These are phyloP conservation scores for Barnettozyma pratensis DNA, from an alignment of 805 yeast genomes.

Conservation along the genomic window DNA sequence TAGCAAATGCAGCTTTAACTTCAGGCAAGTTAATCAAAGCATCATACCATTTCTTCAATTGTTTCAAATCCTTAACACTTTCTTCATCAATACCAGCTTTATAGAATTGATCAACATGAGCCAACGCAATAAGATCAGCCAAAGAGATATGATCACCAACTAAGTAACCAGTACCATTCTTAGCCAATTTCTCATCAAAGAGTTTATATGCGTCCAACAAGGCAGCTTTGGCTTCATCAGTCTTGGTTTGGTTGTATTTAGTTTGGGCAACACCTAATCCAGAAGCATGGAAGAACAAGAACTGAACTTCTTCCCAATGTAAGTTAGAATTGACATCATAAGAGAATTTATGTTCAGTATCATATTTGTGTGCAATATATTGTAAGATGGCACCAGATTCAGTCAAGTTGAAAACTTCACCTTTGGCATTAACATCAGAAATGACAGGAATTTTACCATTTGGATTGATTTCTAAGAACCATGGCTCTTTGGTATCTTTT, in stretches of 20 bases:
- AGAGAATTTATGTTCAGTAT: slow-evolving; percentile 40
- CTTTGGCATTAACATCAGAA: slow-evolving; percentile 30
- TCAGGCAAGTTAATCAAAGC: slow-evolving; percentile 1
- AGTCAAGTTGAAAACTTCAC: slow-evolving; percentile 37
- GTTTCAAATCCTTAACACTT: neutral
- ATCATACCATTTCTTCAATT: slow-evolving; percentile 4
- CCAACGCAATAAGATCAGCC: slow-evolving; percentile 49
- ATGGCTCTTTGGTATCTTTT: slow-evolving; percentile 46
- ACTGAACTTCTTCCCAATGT: slow-evolving; percentile 48
- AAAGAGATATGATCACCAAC: slow-evolving; percentile 55
- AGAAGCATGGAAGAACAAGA: slow-evolving; percentile 53
- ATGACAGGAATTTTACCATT: slow-evolving; percentile 60
- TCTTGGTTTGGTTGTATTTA: slow-evolving; percentile 37
- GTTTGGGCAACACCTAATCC: slow-evolving; percentile 58
- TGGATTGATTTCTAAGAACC: slow-evolving; percentile 50
- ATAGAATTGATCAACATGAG: slow-evolving; percentile 22
- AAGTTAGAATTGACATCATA: slow-evolving; percentile 31
- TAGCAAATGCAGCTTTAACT: slow-evolving; percentile 3
- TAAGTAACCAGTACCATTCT: slow-evolving; percentile 42
- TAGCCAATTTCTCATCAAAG: slow-evolving; percentile 41
- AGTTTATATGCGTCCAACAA: slow-evolving; percentile 42
- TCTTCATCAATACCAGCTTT: neutral
- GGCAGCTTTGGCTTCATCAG: slow-evolving; percentile 27
- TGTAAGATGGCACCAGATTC: slow-evolving; percentile 60
- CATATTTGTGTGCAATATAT: slow-evolving; percentile 55